Percentiles rank a stretch among this genome's conserved stretches.
Conservation (phyloP, 2,329 filamentous ascomycete genomes). For the Fusarium camptoceras region DNA sequence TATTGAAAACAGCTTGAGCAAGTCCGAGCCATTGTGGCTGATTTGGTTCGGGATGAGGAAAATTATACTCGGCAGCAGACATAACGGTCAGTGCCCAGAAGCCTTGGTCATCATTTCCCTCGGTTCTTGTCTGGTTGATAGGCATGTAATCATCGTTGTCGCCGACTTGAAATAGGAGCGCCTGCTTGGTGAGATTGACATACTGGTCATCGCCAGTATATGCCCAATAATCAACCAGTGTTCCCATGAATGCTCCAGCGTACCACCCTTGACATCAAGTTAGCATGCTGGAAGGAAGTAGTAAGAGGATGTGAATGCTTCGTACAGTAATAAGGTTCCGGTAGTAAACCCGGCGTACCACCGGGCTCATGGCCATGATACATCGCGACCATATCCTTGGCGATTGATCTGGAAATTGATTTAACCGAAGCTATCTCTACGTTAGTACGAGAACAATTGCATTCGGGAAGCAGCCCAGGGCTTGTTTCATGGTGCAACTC, state of each 20-base stretch:
- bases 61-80: slow-evolving; percentile 76
- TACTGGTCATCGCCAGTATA: slow-evolving; percentile 80
- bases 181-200: slow-evolving; percentile 75
- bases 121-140: slow-evolving; percentile 73
- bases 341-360: slow-evolving; percentile 63
- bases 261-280: slow-evolving; percentile 69
- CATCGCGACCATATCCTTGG: slow-evolving; percentile 60
- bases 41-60: slow-evolving; percentile 66
- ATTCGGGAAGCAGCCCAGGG: background rate
- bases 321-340: slow-evolving; percentile 67
- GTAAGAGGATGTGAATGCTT: slow-evolving; percentile 6
- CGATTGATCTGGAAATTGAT: slow-evolving; percentile 61
- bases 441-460: slow-evolving; percentile 6
- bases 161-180: slow-evolving; percentile 80
- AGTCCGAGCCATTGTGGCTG: slow-evolving; percentile 77
- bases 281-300: slow-evolving; percentile 1
- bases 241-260: slow-evolving; percentile 76
- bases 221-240: slow-evolving; percentile 86
- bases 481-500: slow-evolving; percentile 27
- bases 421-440: slow-evolving; percentile 60
- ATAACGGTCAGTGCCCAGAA: slow-evolving; percentile 80
- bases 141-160: slow-evolving; percentile 82
- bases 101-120: slow-evolving; percentile 81
- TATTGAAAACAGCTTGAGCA: slow-evolving; percentile 84
- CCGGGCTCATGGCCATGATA: slow-evolving; percentile 63